Conservation (phyloP, 305 asterid species). For the Petunia hybrid region DNA sequence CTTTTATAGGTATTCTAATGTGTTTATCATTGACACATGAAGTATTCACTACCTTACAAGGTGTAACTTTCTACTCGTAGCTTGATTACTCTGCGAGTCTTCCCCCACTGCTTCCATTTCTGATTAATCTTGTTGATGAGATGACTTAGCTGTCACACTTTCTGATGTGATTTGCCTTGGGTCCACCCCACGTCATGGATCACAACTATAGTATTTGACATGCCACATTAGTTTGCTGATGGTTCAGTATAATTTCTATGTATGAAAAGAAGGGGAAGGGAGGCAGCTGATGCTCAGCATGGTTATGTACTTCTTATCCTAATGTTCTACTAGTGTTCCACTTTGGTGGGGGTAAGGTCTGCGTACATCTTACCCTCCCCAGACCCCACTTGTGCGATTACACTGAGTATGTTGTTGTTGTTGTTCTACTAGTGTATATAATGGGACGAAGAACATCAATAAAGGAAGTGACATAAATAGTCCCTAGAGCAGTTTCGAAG, state of each 20-base stretch:
- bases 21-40: not conserved
- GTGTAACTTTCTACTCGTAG: not conserved
- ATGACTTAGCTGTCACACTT: constrained; percentile 4
- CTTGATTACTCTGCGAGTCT: not conserved
- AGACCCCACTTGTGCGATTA: too few species aligned
- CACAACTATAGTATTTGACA: not conserved
- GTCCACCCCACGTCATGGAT: not conserved
- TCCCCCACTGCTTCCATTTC: not conserved
- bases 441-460: not conserved
- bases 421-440: not conserved
- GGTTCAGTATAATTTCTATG: not conserved
- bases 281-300: not conserved
- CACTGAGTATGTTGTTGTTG: too few species aligned
- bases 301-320: not conserved
- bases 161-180: not conserved
- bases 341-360: too few species aligned
- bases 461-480: not conserved
- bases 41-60: constrained; percentile 2
- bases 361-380: too few species aligned
- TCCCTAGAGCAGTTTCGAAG: not conserved
- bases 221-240: not conserved
- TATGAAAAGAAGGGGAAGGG: not conserved
- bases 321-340: not conserved
- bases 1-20: not conserved
- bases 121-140: constrained; percentile 24